Evolutionary conservation across 1,284 basidiomycete genomes (phyloP), one percentile per base, ranked within the genome.

Genomic region (Exobasidium cylindrosporum): DNA sequence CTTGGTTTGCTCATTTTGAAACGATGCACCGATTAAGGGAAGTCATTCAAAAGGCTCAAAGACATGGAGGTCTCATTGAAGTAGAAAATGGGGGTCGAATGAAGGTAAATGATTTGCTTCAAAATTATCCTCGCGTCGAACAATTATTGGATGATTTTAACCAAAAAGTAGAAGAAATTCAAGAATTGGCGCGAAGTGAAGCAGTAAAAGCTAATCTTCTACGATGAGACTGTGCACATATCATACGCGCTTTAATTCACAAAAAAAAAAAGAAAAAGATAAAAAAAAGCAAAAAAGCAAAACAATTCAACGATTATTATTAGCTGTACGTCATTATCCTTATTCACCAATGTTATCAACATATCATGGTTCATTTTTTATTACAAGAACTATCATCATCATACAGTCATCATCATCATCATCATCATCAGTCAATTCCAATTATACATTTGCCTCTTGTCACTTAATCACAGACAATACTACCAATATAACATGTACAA

Each of bases 1-100:
- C 47, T 23, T 50, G 47, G 47, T 50, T 24, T 13, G 26, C 47
- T 28, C 47, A 50, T 26, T 28, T 24, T 50, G 47, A 50, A 28
- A 50, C 47, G 17, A 24, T 50, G 47, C 21, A 13, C n/a, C n/a
- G 17, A 13, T 26, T 50, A 13, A 50, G 26, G 26, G 47, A 50
- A 3, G 26, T 28, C 21, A 28, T 50, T 2, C 4, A 50, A 21
- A 28, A 50, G 26, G n/a, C 13, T 28, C 21, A 28, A 50, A 24
- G 14, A 24, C 2, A 3, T 14, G 47, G 47, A 13, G 47, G 26
- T 23, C 13, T 24, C n/a, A 50, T 50, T 50, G 26, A 26, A 28
- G 26, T 50, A 13, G 13, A 17, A 47, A 47, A 47, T 24, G 21
- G 21, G 23, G 17, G 21, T 10, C 7, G 7, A 47, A 21, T 50